Evolutionary conservation across 805 yeast species (phyloP).

Genomic region (Zygoascus ofunaensis): DNA sequence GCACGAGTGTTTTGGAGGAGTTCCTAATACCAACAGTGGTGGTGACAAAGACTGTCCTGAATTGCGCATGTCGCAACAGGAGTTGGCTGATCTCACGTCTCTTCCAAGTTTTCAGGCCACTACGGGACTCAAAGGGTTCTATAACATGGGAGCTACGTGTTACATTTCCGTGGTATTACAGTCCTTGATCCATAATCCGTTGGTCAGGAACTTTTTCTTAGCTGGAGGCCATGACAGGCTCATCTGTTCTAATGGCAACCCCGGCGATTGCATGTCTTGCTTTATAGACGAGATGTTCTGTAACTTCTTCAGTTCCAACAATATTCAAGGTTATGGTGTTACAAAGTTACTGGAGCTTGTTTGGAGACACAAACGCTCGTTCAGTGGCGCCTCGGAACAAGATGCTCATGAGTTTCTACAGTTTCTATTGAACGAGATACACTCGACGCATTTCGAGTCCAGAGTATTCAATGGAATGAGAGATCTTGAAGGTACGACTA

Average conservation of each 20-base stretch:
- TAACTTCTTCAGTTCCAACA: constrained; percentile 58
- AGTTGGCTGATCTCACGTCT: neutral
- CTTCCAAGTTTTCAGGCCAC: constrained; percentile 46
- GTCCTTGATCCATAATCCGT: constrained; percentile 82
- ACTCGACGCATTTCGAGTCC: constrained; percentile 27
- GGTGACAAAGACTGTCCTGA: neutral
- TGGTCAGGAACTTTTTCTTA: constrained; percentile 68
- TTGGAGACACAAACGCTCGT: constrained; percentile 66
- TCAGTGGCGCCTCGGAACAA: constrained; percentile 95
- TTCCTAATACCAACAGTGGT: neutral
- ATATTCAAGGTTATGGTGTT: constrained; percentile 67
- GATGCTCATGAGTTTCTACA: constrained; percentile 99
- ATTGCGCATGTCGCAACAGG: too few relatives aligned
- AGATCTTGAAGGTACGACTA: constrained; percentile 2
- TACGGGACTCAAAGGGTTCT: constrained; percentile 79
- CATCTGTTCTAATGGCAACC: constrained; percentile 21
- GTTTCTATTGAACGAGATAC: constrained; percentile 78
- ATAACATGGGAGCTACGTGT: constrained; percentile 95
- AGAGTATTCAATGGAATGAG: constrained; percentile 3
- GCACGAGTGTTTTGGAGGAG: neutral
- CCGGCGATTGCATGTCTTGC: constrained; percentile 62
- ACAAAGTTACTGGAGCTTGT: constrained; percentile 74
- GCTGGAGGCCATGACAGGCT: constrained; percentile 62
- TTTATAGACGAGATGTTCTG: constrained; percentile 71
- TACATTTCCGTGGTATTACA: constrained; percentile 93